phyloP scores from a whole-genome alignment of 441 rosid genomes.

The Mallotus repandus region DNA sequence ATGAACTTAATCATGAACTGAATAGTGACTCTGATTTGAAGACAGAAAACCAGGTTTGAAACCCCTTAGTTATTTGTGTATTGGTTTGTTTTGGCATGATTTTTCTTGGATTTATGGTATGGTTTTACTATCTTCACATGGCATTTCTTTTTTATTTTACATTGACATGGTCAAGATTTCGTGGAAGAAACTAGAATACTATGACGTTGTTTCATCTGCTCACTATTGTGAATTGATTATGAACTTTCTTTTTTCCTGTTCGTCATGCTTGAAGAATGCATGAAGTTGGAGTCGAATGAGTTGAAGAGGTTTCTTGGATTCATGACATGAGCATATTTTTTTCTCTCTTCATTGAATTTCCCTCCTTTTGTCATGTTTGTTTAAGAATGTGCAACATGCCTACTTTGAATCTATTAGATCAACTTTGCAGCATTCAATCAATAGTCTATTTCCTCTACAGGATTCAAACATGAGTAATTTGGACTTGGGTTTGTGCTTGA shows the following conservation, averaged over 20 bases:
- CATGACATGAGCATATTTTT: background rate
- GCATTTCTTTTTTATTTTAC: too few species aligned
- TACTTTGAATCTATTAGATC: background rate
- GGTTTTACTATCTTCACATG: too few species aligned
- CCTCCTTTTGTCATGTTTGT: background rate
- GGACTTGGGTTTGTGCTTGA: conserved; percentile 60
- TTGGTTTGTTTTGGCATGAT: background rate
- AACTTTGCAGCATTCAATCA: background rate
- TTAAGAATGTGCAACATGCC: too few species aligned
- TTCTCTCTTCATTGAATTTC: background rate
- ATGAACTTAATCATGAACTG: conserved; percentile 37
- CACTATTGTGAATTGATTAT: too few species aligned
- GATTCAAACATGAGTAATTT: conserved; percentile 43
- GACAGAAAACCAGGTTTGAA: conserved; percentile 41
- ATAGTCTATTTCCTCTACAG: conserved; percentile 39
- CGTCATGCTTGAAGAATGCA: background rate
- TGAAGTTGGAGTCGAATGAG: background rate
- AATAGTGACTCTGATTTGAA: conserved; percentile 32
- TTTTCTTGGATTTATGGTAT: background rate
- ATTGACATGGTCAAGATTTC: too few species aligned
- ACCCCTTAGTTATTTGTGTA: background rate
- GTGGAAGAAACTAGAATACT: too few species aligned
- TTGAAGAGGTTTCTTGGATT: conserved; percentile 2
- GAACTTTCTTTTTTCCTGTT: background rate
- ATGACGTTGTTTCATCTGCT: too few species aligned